Evolutionary conservation across 306 rosid species (phyloP).

Genomic region (Ammopiptanthus mongolicus): DNA sequence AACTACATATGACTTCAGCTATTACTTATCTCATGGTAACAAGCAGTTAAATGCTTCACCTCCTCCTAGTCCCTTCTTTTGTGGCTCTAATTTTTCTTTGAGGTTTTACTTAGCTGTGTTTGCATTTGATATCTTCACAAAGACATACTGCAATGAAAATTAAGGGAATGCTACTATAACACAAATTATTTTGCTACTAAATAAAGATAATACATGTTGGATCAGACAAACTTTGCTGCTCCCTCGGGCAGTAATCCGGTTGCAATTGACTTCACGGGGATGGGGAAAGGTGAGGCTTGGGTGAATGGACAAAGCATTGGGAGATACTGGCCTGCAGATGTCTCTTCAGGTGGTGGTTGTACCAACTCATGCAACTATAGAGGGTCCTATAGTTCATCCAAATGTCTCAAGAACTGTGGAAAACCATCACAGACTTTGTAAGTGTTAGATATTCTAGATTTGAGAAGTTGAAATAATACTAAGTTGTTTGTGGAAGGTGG

Average conservation of each 20-base stretch:
- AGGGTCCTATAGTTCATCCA: slow-evolving; percentile 45
- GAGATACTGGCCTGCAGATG: slow-evolving; percentile 75
- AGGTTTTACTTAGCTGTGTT: not conserved
- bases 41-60: not conserved
- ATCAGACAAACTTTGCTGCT: slow-evolving; percentile 62
- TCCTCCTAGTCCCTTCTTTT: not conserved
- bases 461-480: not conserved
- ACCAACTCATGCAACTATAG: slow-evolving; percentile 50
- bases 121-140: not conserved
- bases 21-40: not conserved
- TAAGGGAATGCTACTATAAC: not conserved
- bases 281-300: slow-evolving; percentile 99
- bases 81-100: not conserved
- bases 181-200: not conserved
- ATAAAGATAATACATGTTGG: not conserved
- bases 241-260: slow-evolving; percentile 77
- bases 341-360: slow-evolving; percentile 52
- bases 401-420: slow-evolving; percentile 85
- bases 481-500: not conserved
- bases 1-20: not conserved
- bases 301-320: slow-evolving; percentile 97
- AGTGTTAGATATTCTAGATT: slow-evolving; percentile 18
- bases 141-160: not conserved
- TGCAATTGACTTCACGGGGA: slow-evolving; percentile 80
- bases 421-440: slow-evolving; percentile 83